A percentile compares a stretch with the other conserved stretches of the same genome.
These are phyloP conservation scores for Pichia terricola DNA, from an alignment of 1,139 yeast genomes.

Conservation along the genomic window DNA sequence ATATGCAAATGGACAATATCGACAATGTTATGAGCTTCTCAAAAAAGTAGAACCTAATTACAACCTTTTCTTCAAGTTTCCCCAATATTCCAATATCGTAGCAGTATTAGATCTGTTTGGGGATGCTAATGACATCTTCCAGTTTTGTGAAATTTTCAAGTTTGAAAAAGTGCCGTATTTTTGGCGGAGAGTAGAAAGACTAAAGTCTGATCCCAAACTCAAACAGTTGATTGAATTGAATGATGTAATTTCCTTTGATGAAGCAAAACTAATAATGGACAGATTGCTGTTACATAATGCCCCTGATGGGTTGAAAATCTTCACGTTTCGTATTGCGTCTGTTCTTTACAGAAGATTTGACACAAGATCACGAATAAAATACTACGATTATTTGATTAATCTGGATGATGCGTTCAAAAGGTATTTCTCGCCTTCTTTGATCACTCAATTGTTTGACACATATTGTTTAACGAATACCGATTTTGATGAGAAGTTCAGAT, in stretches of 20 bases:
- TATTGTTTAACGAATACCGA: neutral
- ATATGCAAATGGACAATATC: slow-evolving; percentile 9
- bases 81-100: slow-evolving; percentile 9
- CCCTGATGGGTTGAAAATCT: slow-evolving; percentile 6
- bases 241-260: slow-evolving; percentile 1
- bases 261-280: slow-evolving; percentile 1
- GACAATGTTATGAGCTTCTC: slow-evolving; percentile 8
- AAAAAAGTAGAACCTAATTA: slow-evolving; percentile 4
- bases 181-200: slow-evolving; percentile 7
- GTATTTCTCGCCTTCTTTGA: slow-evolving; percentile 9
- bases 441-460: slow-evolving; percentile 3
- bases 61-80: slow-evolving; percentile 8
- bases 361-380: slow-evolving; percentile 1
- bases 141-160: slow-evolving; percentile 9
- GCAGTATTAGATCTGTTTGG: slow-evolving; percentile 13
- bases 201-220: slow-evolving; percentile 2
- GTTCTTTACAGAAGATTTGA: slow-evolving; percentile 7
- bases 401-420: neutral
- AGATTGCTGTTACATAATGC: neutral
- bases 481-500: slow-evolving; percentile 4
- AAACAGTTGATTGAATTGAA: slow-evolving; percentile 5
- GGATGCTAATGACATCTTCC: slow-evolving; percentile 8
- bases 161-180: slow-evolving; percentile 10
- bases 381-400: slow-evolving; percentile 2
- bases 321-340: slow-evolving; percentile 5